Percentiles rank a stretch among this genome's conserved stretches.
These are phyloP conservation scores for Sphagnurus paluster DNA, from an alignment of 1,284 basidiomycete species.

Conservation along the genomic window DNA sequence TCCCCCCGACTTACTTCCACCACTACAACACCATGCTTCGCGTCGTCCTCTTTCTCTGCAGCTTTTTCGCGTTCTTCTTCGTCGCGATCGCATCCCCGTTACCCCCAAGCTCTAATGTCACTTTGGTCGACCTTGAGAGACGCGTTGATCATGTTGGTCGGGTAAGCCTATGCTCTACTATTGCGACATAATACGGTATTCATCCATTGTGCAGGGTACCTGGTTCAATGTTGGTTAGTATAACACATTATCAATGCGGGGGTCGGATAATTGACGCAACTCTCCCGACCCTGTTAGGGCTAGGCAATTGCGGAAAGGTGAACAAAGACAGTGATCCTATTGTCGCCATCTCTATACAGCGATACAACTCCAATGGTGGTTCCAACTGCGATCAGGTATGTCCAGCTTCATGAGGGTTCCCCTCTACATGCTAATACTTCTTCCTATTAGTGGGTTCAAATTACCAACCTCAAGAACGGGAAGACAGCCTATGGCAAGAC, in stretches of 20 bases:
- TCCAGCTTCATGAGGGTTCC: background rate
- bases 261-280: background rate
- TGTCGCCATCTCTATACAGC: conserved; percentile 46
- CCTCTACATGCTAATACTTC: conserved; percentile 3
- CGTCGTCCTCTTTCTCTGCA: conserved; percentile 40
- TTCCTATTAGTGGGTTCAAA: conserved; percentile 44
- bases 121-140: conserved; percentile 41
- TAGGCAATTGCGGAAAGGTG: conserved; percentile 49
- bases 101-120: conserved; percentile 22
- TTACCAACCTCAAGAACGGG: conserved; percentile 46
- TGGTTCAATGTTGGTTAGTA: conserved; percentile 37
- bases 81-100: conserved; percentile 49
- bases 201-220: conserved; percentile 30
- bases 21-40: conserved; percentile 35
- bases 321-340: conserved; percentile 41
- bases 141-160: conserved; percentile 46
- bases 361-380: conserved; percentile 43
- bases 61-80: conserved; percentile 43
- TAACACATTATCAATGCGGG: background rate
- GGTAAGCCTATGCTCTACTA: conserved; percentile 34
- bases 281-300: conserved; percentile 23
- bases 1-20: background rate
- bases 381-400: conserved; percentile 49
- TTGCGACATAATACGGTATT: conserved; percentile 2
- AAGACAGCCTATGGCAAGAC: conserved; percentile 41